Conservation (phyloP, 208 protist species). For the Herpetomonas samuelpessoai region DNA sequence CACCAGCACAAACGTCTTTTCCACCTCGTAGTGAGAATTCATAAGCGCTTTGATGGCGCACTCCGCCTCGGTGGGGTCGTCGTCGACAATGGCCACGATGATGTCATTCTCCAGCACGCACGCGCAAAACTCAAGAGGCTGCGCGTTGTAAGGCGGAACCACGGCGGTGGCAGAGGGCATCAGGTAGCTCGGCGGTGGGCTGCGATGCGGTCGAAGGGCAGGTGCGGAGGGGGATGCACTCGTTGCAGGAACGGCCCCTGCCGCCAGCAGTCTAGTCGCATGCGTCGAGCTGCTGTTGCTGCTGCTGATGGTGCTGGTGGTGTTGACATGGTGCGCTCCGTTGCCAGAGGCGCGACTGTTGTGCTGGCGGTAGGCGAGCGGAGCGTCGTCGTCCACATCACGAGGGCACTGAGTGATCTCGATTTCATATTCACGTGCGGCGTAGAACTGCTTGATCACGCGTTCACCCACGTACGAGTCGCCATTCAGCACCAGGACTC, state of each 20-base stretch:
- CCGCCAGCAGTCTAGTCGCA: neutral
- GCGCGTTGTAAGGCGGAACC: slow-evolving; percentile 65
- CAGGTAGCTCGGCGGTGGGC: slow-evolving; percentile 30
- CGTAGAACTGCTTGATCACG: slow-evolving; percentile 55
- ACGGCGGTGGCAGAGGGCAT: slow-evolving; percentile 42
- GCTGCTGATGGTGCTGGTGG: neutral
- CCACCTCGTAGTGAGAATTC: slow-evolving; percentile 83
- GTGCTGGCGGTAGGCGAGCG: neutral
- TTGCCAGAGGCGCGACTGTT: neutral
- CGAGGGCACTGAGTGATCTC: slow-evolving; percentile 54
- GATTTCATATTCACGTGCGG: slow-evolving; percentile 73
- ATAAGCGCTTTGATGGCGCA: slow-evolving; percentile 78
- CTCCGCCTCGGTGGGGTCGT: slow-evolving; percentile 79
- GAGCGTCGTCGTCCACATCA: slow-evolving; percentile 12
- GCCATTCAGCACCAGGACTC: slow-evolving; percentile 76
- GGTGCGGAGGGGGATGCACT: neutral
- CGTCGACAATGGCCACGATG: slow-evolving; percentile 80
- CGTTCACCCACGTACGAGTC: slow-evolving; percentile 76
- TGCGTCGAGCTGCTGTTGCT: neutral
- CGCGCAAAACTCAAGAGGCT: slow-evolving; percentile 52
- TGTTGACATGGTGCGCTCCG: too few species aligned
- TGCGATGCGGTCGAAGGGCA: neutral
- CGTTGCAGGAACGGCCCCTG: neutral
- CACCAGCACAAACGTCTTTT: slow-evolving; percentile 92
- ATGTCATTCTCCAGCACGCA: slow-evolving; percentile 79